phyloP scores from a whole-genome alignment of 2,329 filamentous ascomycete species.

The Metarhizium anisopliae region DNA sequence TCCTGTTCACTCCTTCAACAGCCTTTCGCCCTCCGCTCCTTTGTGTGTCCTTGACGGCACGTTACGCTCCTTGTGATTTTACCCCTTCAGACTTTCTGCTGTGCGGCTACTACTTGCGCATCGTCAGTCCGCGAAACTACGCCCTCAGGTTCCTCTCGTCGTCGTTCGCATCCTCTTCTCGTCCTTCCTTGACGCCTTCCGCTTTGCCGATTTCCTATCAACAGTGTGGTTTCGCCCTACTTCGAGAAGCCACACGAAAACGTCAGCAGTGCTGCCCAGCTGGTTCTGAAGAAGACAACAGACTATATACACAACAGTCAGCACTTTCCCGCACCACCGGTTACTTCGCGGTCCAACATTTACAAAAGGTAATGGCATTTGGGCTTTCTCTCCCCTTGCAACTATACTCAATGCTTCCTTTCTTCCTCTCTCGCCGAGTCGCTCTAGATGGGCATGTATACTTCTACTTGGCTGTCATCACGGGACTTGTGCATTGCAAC shows the following conservation, averaged over 20 bases:
- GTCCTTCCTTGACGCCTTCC: too few relatives aligned
- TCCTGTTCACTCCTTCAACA: conserved; percentile 1
- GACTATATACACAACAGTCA: background rate
- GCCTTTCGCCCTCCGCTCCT: background rate
- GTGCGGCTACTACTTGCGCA: background rate
- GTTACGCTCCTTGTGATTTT: conserved; percentile 5
- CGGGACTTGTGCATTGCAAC: too few relatives aligned
- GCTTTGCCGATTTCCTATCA: background rate
- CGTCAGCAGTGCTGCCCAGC: conserved; percentile 11
- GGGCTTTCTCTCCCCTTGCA: background rate
- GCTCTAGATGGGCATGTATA: background rate
- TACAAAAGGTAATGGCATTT: background rate
- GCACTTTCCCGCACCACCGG: background rate
- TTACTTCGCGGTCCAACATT: background rate
- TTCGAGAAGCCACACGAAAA: background rate
- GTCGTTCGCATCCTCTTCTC: too few relatives aligned
- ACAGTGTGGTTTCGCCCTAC: background rate
- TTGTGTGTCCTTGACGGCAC: conserved; percentile 8
- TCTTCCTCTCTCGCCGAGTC: too few relatives aligned
- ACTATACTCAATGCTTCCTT: background rate
- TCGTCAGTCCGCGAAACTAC: background rate
- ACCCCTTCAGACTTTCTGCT: background rate
- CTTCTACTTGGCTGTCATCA: background rate
- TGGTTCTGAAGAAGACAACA: conserved; percentile 12
- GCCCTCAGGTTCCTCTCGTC: too few relatives aligned